These are phyloP conservation scores for Beta vulgaris DNA, from an alignment of 148 eudicot species.

Conservation along the genomic window DNA sequence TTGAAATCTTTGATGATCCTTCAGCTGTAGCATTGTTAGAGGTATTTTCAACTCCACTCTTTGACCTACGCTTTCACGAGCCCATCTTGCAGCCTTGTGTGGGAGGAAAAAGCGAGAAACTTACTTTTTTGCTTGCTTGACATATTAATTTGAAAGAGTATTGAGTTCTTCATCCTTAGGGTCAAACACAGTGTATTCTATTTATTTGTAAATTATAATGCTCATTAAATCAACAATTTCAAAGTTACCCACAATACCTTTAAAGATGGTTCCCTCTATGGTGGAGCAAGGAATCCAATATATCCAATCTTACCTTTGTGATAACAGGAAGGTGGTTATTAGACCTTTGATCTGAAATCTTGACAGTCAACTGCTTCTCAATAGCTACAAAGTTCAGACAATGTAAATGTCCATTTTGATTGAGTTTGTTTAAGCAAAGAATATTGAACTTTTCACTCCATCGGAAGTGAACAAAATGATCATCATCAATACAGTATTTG, in stretches of 20 bases:
- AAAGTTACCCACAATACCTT: neutral
- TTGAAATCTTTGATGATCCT: constrained; percentile 94
- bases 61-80: neutral
- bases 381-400: too few species aligned
- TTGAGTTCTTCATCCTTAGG: neutral
- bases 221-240: neutral
- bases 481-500: too few species aligned
- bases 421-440: too few species aligned
- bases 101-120: neutral
- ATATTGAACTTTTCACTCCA: too few species aligned
- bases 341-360: too few species aligned
- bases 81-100: neutral
- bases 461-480: too few species aligned
- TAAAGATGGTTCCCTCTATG: neutral
- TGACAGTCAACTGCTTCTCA: too few species aligned
- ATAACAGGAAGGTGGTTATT: too few species aligned
- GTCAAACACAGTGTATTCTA: neutral
- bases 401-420: too few species aligned
- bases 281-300: neutral
- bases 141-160: neutral
- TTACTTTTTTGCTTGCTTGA: neutral
- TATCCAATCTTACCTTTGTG: too few species aligned
- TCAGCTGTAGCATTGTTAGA: constrained; percentile 76
- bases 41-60: constrained; percentile 39
- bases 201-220: neutral